Base-by-base conservation (phyloP, 164 flowering plant genomes). In the Macadamia integrifolia region DNA sequence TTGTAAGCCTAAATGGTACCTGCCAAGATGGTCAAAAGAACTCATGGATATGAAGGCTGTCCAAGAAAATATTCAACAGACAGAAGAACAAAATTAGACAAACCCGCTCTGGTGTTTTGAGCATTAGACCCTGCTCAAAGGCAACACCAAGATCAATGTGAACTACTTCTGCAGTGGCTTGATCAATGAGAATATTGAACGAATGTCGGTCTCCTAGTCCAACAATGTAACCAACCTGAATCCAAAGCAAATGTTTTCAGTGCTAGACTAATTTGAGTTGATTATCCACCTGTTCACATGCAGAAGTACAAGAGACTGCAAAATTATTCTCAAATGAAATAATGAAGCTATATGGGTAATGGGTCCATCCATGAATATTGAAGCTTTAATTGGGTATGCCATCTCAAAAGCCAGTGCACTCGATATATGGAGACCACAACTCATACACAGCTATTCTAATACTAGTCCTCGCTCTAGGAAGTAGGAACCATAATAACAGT, bases 101-200 rank as follows among this genome's bases (percentile, higher is more conserved):
- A 14, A 90, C 99, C 88, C 91, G 83, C 76, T 94, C 99, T 59
- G 99, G 99, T 58, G 99, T 94, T 83, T 94, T 94, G n/a, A 94
- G 93, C 99, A 94, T 92, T 79, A 94, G 79, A 59, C 99, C 99
- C 77, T 94, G 99, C 70, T 94, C 99, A 78, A 94, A 94, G 68
- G 99, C 99, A 75, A 94, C 99, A 74, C 99, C 99, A 52, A 94
- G 92, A 82, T 94, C 99, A 48, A 94, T 94, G 77, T 94, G 99
- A 77, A 94, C 93, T 67, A 94, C 99, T 83, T 92, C 99, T 55
- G 99, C 99, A 40, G 92, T 88, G 61, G 85, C 82, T 79, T 94
- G 93, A 77, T 94, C 97, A 68, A 94, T 89, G 60, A 94, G 79
- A 67, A 94, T 90, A 78, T 94, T 94, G 91, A 87, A 90, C 56